phyloP scores from a whole-genome alignment of 495 filamentous ascomycete species.

The Penicillium malachiteum region DNA sequence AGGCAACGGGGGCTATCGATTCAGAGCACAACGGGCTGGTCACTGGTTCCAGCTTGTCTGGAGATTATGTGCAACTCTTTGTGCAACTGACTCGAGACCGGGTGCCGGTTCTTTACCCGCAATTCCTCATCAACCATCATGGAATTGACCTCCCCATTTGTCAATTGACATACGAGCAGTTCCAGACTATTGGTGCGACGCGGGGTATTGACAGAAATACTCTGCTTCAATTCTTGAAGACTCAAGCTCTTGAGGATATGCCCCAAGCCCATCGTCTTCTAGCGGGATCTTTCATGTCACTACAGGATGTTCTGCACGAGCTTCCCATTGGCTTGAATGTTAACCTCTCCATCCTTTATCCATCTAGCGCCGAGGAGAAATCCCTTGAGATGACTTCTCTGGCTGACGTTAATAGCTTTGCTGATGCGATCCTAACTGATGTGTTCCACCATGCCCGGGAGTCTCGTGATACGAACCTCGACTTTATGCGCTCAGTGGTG shows the following conservation, averaged over 20 bases:
- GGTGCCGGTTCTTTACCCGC: conserved; percentile 81
- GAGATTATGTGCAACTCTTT: conserved; percentile 87
- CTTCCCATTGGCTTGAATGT: conserved; percentile 77
- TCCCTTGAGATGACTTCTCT: conserved; percentile 64
- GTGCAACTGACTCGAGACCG: conserved; percentile 87
- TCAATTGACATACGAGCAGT: conserved; percentile 71
- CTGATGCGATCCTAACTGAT: conserved; percentile 75
- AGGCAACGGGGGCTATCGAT: conserved; percentile 89
- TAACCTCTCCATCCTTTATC: conserved; percentile 84
- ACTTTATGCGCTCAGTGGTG: conserved; percentile 77
- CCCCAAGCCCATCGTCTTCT: conserved; percentile 65
- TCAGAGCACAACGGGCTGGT: conserved; percentile 80
- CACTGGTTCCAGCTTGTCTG: conserved; percentile 90
- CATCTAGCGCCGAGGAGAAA: conserved; percentile 68
- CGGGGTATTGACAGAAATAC: conserved; percentile 37
- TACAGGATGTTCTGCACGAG: conserved; percentile 69
- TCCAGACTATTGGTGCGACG: conserved; percentile 61
- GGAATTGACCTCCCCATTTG: conserved; percentile 80
- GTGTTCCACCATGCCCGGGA: conserved; percentile 89
- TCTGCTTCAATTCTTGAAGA: conserved; percentile 46
- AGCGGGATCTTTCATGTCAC: conserved; percentile 68
- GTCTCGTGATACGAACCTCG: conserved; percentile 64
- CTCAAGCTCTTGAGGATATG: conserved; percentile 54
- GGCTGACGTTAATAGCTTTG: conserved; percentile 81
- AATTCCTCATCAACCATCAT: conserved; percentile 73